These are phyloP conservation scores for Penicillium corylophilum DNA, from an alignment of 2,329 filamentous ascomycete genomes.

Conservation along the genomic window DNA sequence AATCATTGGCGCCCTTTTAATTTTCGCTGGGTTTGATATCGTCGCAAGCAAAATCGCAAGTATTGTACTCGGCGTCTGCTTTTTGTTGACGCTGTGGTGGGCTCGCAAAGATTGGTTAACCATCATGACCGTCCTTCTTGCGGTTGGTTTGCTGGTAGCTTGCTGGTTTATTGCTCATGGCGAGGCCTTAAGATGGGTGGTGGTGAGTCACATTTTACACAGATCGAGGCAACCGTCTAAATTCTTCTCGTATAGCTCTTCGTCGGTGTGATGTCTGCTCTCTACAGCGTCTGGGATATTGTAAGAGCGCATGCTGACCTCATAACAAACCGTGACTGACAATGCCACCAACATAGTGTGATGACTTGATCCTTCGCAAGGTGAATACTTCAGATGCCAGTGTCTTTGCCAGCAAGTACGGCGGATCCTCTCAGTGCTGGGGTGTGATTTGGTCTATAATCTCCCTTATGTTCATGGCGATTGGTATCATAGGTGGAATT, in stretches of 20 bases:
- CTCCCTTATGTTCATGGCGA: constrained; percentile 68
- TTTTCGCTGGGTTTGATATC: constrained; percentile 78
- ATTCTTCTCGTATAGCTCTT: constrained; percentile 54
- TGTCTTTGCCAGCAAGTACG: constrained; percentile 74
- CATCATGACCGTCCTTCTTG: constrained; percentile 66
- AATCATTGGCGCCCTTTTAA: constrained; percentile 73
- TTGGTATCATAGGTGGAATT: constrained; percentile 71
- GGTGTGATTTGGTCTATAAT: constrained; percentile 75
- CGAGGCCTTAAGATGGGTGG: constrained; percentile 69
- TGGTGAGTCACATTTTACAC: constrained; percentile 45
- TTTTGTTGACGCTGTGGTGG: constrained; percentile 80
- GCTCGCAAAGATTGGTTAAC: constrained; percentile 76
- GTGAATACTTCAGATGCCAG: constrained; percentile 78
- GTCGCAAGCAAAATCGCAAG: constrained; percentile 78
- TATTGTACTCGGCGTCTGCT: constrained; percentile 69
- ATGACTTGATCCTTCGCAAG: constrained; percentile 76
- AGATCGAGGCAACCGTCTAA: background rate
- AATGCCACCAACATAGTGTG: constrained; percentile 51
- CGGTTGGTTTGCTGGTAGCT: constrained; percentile 68
- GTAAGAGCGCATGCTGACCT: constrained; percentile 38
- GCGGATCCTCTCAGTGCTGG: constrained; percentile 78
- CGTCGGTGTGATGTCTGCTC: constrained; percentile 76
- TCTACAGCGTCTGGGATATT: constrained; percentile 83
- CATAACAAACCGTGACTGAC: background rate
- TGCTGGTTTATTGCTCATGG: constrained; percentile 81